phyloP scores from a whole-genome alignment of 768 basidiomycete species.

The Boletus tylopilopsis region DNA sequence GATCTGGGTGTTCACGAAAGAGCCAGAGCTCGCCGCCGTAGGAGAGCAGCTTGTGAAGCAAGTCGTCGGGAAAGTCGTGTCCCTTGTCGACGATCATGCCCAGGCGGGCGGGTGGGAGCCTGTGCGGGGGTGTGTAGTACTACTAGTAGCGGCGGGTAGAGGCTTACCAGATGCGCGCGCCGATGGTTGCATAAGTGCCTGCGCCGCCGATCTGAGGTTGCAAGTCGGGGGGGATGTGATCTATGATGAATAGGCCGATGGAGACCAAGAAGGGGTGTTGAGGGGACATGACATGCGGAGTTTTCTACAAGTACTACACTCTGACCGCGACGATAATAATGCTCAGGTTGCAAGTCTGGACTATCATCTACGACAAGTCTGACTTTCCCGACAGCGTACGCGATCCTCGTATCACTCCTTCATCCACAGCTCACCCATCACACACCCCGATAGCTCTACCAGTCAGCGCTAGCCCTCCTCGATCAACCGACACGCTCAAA shows the following conservation, averaged over 20 bases:
- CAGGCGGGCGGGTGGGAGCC: constrained; percentile 60
- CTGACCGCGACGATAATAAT: constrained; percentile 25
- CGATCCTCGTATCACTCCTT: not conserved
- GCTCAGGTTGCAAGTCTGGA: constrained; percentile 47
- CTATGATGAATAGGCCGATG: constrained; percentile 91
- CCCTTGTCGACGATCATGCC: constrained; percentile 88
- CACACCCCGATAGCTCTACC: constrained; percentile 52
- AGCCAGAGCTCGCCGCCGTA: constrained; percentile 79
- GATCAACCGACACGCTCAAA: constrained; percentile 53
- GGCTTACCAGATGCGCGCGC: constrained; percentile 73
- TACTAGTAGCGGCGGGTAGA: not conserved
- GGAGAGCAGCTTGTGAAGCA: constrained; percentile 50
- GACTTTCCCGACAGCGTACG: constrained; percentile 36
- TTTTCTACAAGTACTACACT: constrained; percentile 10
- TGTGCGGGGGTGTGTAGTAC: constrained; percentile 30
- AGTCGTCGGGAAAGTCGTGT: constrained; percentile 60
- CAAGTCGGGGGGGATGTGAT: constrained; percentile 26
- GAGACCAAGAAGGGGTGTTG: constrained; percentile 46
- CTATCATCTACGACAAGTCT: constrained; percentile 34
- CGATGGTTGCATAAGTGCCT: constrained; percentile 78
- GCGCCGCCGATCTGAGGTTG: constrained; percentile 82
- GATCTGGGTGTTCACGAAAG: constrained; percentile 56
- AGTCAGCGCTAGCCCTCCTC: constrained; percentile 52
- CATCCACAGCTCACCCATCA: not conserved
- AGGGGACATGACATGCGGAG: constrained; percentile 23